phyloP scores from a whole-genome alignment of 23 red algal species.

The Gracilaria caudata region DNA sequence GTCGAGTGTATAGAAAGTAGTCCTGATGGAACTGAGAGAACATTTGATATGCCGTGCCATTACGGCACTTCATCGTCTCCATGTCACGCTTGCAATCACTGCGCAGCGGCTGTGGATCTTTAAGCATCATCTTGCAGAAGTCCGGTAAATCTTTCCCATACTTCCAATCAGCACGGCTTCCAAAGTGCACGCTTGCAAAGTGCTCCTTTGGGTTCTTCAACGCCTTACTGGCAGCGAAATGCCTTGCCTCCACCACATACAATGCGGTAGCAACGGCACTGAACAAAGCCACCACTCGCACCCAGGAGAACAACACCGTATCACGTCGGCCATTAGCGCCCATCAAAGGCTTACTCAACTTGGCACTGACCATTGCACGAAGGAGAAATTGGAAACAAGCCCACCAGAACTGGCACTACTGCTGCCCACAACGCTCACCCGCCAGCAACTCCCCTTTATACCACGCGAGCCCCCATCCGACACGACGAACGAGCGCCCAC shows the following conservation, averaged over 20 bases:
- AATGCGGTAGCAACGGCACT: constrained; percentile 8
- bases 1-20: constrained; percentile 67
- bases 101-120: constrained; percentile 28
- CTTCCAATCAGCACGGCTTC: constrained; percentile 46
- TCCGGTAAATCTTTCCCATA: constrained; percentile 8
- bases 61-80: constrained; percentile 30
- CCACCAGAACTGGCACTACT: not conserved
- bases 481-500: constrained; percentile 1
- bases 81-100: constrained; percentile 33
- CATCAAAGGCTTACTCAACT: not conserved
- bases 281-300: constrained; percentile 11
- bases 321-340: not conserved
- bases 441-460: constrained; percentile 2
- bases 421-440: not conserved
- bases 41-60: constrained; percentile 36
- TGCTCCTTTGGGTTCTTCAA: not conserved
- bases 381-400: not conserved
- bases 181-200: not conserved
- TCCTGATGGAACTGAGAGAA: constrained; percentile 80
- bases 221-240: not conserved
- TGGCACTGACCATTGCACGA: not conserved
- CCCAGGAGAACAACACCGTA: not conserved
- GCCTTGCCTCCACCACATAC: constrained; percentile 14
- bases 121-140: constrained; percentile 47
- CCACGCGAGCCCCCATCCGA: not conserved